Conservation (phyloP, 768 basidiomycete species). For the Chiua virens region DNA sequence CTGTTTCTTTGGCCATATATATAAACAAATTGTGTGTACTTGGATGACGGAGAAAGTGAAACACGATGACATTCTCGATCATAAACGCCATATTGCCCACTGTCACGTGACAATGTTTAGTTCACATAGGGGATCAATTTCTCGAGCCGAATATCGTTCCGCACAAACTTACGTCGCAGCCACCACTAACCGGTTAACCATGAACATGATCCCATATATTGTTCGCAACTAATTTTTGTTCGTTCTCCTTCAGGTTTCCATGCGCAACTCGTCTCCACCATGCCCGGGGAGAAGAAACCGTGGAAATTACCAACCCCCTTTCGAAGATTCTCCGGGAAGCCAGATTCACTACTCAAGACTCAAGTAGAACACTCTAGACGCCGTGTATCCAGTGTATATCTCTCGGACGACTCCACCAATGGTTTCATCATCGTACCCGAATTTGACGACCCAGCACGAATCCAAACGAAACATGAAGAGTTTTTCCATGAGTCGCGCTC, state of each 20-base stretch:
- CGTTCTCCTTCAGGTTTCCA: conserved; percentile 1
- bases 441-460: conserved; percentile 17
- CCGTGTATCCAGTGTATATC: conserved; percentile 22
- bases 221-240: neutral
- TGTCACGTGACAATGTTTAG: conserved; percentile 10
- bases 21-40: no score
- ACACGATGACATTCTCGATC: no score
- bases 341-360: neutral
- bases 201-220: neutral
- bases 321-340: conserved; percentile 12
- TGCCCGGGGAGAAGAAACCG: conserved; percentile 28
- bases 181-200: neutral
- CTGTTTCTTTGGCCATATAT: no score
- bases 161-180: neutral
- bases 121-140: conserved; percentile 9
- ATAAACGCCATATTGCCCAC: neutral
- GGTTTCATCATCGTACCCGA: conserved; percentile 25
- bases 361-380: conserved; percentile 4
- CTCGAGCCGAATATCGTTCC: neutral
- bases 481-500: neutral
- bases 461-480: neutral
- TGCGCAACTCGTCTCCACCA: conserved; percentile 11
- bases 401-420: conserved; percentile 15
- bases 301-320: conserved; percentile 26
- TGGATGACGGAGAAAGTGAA: no score